A percentile compares a stretch with the other conserved stretches of the same genome.
These are phyloP conservation scores for Ramularia endophylla DNA, from an alignment of 2,329 filamentous ascomycete genomes.

Conservation along the genomic window DNA sequence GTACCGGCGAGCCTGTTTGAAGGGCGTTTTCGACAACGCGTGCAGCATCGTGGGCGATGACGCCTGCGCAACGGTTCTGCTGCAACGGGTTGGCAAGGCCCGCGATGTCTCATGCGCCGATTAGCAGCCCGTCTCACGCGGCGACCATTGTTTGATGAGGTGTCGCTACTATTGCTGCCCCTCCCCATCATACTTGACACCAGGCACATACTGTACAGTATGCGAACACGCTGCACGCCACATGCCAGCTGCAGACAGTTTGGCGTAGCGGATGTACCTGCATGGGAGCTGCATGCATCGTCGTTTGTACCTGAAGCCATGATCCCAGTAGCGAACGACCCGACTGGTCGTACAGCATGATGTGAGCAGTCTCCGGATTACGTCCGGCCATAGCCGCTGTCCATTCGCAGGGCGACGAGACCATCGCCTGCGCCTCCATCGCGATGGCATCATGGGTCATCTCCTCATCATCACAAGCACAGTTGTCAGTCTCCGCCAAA, in stretches of 20 bases:
- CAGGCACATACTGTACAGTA: not conserved
- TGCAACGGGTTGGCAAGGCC: too few relatives aligned
- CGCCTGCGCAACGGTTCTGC: not conserved
- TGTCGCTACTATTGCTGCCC: not conserved
- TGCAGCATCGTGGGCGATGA: not conserved
- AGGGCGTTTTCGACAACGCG: not conserved
- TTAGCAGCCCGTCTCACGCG: not conserved
- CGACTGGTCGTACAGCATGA: constrained; percentile 14
- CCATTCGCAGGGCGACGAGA: too few relatives aligned
- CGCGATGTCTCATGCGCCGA: too few relatives aligned
- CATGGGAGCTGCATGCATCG: constrained; percentile 9
- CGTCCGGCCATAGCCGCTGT: constrained; percentile 1
- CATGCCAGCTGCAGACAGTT: constrained; percentile 6
- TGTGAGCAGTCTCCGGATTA: too few relatives aligned
- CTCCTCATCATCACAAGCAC: constrained; percentile 2
- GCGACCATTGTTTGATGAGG: not conserved
- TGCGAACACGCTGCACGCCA: constrained; percentile 12
- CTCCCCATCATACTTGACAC: too few relatives aligned
- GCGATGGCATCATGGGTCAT: constrained; percentile 1
- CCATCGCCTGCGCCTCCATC: too few relatives aligned
- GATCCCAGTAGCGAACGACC: constrained; percentile 15
- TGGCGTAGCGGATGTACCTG: constrained; percentile 14
- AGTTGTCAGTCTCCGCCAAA: not conserved
- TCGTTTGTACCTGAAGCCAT: constrained; percentile 11
- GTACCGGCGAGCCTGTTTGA: constrained; percentile 2